Percentiles rank a stretch among this genome's conserved stretches.
phyloP scores from a whole-genome alignment of 2,329 filamentous ascomycete genomes.

The Bertia moriformis region DNA sequence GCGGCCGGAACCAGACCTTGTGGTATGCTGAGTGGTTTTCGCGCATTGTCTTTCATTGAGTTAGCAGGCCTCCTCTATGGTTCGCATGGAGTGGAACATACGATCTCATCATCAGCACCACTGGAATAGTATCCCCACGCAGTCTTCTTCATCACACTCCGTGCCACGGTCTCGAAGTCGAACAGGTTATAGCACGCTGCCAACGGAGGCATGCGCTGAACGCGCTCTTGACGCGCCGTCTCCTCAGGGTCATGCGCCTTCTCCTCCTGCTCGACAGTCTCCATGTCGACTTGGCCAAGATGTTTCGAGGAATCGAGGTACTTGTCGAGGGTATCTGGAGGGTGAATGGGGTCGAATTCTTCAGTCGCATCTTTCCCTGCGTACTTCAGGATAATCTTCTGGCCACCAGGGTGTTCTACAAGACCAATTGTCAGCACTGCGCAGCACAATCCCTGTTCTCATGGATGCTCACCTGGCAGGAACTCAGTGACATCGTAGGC shows the following conservation, averaged over 20 bases:
- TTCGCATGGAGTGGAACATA: slow-evolving; percentile 23
- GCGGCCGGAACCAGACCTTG: slow-evolving; percentile 91
- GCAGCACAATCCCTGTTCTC: slow-evolving; percentile 2
- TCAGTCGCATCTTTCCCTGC: slow-evolving; percentile 88
- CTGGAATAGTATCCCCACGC: slow-evolving; percentile 98
- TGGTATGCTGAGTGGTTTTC: slow-evolving; percentile 95
- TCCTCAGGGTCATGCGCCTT: slow-evolving; percentile 58
- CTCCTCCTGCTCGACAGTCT: slow-evolving; percentile 54
- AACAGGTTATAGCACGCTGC: slow-evolving; percentile 85
- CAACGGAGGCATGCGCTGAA: slow-evolving; percentile 62
- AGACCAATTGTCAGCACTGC: slow-evolving; percentile 3
- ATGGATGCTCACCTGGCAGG: slow-evolving; percentile 42
- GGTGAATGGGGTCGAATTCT: slow-evolving; percentile 78
- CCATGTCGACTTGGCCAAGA: slow-evolving; percentile 79
- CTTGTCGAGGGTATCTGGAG: slow-evolving; percentile 73
- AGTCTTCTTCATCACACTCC: slow-evolving; percentile 81
- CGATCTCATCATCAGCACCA: slow-evolving; percentile 74
- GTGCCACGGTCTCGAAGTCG: slow-evolving; percentile 90
- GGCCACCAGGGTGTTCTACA: slow-evolving; percentile 77
- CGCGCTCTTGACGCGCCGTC: slow-evolving; percentile 58
- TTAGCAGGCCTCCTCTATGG: slow-evolving; percentile 6
- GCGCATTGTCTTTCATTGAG: slow-evolving; percentile 58
- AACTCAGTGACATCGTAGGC: slow-evolving; percentile 86
- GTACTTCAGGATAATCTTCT: slow-evolving; percentile 92
- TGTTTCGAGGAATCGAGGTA: slow-evolving; percentile 78